Percentiles rank a stretch among this genome's conserved stretches.
Conservation (phyloP, 202 grass and related monocot genomes). For the Saccharum hybrid region DNA sequence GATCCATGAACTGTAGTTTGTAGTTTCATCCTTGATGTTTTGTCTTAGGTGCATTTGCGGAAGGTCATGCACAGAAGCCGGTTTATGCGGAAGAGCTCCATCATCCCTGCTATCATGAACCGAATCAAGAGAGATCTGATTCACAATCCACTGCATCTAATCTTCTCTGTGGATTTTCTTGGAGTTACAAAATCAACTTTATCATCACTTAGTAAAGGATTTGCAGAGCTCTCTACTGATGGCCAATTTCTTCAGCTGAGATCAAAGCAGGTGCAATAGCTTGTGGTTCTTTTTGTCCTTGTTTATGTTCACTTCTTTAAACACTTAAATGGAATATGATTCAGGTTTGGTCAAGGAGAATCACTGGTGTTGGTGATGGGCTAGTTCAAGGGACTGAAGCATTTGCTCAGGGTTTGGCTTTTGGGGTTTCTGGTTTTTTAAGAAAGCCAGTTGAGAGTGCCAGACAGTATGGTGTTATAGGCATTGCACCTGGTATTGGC, state of each 20-base stretch:
- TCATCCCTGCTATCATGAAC: conserved; percentile 81
- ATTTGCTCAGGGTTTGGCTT: conserved; percentile 96
- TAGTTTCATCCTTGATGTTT: conserved; percentile 32
- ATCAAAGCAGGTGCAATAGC: conserved; percentile 83
- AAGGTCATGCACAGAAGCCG: conserved; percentile 85
- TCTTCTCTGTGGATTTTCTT: conserved; percentile 92
- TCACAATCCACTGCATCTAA: conserved; percentile 97
- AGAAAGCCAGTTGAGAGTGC: conserved; percentile 93
- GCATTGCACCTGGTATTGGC: conserved; percentile 91
- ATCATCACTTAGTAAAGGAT: conserved; percentile 97
- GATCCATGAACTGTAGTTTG: conserved; percentile 27
- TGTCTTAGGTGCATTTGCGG: conserved; percentile 83
- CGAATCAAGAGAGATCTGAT: conserved; percentile 93
- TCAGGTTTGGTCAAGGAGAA: conserved; percentile 90
- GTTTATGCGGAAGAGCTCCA: conserved; percentile 87
- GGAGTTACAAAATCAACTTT: conserved; percentile 97
- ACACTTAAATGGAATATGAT: conserved; percentile 45
- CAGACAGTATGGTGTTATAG: conserved; percentile 82
- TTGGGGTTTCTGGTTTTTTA: conserved; percentile 95
- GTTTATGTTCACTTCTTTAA: conserved; percentile 24
- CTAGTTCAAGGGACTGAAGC: conserved; percentile 91
- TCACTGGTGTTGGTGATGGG: conserved; percentile 92
- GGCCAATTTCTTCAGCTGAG: conserved; percentile 92
- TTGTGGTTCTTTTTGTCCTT: conserved; percentile 38
- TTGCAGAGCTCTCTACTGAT: conserved; percentile 96